A percentile compares a stretch with the other conserved stretches of the same genome.
Evolutionary conservation across 2,329 filamentous ascomycete genomes (phyloP).

Genomic region (Fusarium aywerte): DNA sequence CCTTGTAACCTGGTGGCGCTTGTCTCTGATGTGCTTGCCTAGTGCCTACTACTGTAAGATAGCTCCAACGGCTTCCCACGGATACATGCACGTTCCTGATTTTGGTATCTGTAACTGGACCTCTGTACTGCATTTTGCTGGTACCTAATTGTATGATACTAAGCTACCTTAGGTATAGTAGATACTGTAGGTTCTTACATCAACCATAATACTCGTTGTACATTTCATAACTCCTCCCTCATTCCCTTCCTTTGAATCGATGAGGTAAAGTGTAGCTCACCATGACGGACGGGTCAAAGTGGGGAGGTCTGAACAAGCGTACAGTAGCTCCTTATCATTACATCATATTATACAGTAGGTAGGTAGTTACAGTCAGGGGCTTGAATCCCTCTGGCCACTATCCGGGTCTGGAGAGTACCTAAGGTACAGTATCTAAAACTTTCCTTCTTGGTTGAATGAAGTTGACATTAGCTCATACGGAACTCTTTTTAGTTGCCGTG

Average conservation of each 20-base stretch:
- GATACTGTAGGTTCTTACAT: neutral
- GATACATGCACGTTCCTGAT: neutral
- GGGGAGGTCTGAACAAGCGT: neutral
- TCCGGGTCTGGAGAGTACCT: too few species aligned
- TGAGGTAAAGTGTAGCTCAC: neutral
- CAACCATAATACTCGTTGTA: neutral
- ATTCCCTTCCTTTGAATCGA: neutral
- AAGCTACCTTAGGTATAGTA: too few species aligned
- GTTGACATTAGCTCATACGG: slow-evolving; percentile 16
- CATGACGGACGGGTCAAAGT: neutral
- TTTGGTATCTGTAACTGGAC: neutral
- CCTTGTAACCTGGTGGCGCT: neutral
- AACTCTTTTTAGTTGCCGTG: slow-evolving; percentile 16
- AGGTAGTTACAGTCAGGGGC: neutral
- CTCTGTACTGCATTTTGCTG: too few species aligned
- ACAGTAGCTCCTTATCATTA: neutral
- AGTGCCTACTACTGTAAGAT: neutral
- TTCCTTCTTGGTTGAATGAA: neutral
- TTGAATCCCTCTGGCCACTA: neutral
- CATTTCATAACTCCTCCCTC: neutral
- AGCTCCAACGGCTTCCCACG: neutral
- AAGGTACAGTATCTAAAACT: neutral
- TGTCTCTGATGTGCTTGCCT: neutral
- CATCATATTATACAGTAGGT: neutral
- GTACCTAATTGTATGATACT: neutral